Conservation (phyloP, 140 eudicot species). For the Stevia rebaudiana region DNA sequence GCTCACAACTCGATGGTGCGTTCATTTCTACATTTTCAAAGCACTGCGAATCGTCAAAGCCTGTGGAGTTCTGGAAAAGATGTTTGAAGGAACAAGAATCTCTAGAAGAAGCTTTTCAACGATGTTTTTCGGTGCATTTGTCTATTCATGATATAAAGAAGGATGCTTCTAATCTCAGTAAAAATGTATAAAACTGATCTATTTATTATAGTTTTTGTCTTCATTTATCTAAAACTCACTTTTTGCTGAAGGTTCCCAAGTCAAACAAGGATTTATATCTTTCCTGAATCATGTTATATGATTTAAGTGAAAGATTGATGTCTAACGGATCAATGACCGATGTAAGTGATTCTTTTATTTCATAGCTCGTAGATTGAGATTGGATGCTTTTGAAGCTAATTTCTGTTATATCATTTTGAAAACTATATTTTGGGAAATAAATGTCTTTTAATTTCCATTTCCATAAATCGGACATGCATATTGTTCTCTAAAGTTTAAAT, state of each 20-base stretch:
- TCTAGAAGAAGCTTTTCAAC: constrained; percentile 58
- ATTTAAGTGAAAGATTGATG: constrained; percentile 51
- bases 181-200: constrained; percentile 42
- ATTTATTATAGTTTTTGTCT: constrained; percentile 6
- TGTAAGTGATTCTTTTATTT: constrained; percentile 35
- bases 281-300: constrained; percentile 65
- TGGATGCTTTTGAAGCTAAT: background rate
- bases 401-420: background rate
- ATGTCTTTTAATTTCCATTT: background rate
- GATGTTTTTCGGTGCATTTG: constrained; percentile 32
- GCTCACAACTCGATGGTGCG: constrained; percentile 53
- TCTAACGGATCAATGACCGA: constrained; percentile 56
- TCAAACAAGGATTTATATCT: constrained; percentile 49
- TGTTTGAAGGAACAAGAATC: constrained; percentile 50
- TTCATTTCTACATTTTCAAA: constrained; percentile 45
- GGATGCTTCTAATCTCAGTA: constrained; percentile 49
- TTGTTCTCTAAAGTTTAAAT: too few species aligned
- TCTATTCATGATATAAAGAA: constrained; percentile 37
- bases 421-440: background rate
- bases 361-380: constrained; percentile 2
- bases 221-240: constrained; percentile 10
- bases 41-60: constrained; percentile 40
- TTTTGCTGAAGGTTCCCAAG: constrained; percentile 61
- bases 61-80: constrained; percentile 59
- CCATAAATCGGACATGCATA: too few species aligned